phyloP scores from a whole-genome alignment of 2,329 filamentous ascomycete species.

The Pleurostoma richardsiae region DNA sequence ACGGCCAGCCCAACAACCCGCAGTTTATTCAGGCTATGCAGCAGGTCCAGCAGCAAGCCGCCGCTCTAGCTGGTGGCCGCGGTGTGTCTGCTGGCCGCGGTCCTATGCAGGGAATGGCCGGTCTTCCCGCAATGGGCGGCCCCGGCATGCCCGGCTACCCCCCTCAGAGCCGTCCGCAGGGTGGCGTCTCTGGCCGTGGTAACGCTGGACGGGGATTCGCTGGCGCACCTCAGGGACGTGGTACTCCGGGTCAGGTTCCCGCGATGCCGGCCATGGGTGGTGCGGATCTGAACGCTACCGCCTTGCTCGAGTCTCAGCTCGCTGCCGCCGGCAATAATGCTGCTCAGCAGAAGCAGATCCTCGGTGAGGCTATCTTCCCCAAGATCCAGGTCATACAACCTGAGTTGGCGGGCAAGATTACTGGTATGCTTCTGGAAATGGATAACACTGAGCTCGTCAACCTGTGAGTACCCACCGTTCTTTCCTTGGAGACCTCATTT shows the following conservation, averaged over 20 bases:
- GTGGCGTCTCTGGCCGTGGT: conserved; percentile 21
- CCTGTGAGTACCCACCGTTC: conserved; percentile 64
- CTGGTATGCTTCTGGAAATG: conserved; percentile 99
- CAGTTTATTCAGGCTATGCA: conserved; percentile 80
- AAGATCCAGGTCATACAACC: conserved; percentile 96
- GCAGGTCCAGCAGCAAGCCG: conserved; percentile 58
- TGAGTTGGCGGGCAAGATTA: conserved; percentile 97
- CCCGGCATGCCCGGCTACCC: conserved; percentile 53
- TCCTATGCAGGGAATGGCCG: conserved; percentile 70
- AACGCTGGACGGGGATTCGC: conserved; percentile 36
- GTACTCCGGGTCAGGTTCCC: conserved; percentile 27
- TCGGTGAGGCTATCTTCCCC: conserved; percentile 96
- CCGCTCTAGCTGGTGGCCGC: conserved; percentile 54
- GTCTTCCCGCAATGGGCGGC: conserved; percentile 47
- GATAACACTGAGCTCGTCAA: conserved; percentile 91
- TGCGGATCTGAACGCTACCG: conserved; percentile 32
- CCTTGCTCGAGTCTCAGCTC: conserved; percentile 54
- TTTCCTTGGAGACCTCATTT: neutral
- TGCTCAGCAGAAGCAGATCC: conserved; percentile 94
- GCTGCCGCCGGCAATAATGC: conserved; percentile 38
- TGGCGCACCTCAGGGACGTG: conserved; percentile 40
- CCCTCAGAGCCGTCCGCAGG: conserved; percentile 46
- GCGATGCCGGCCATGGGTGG: conserved; percentile 16
- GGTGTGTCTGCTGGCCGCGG: conserved; percentile 65
- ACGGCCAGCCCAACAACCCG: conserved; percentile 74